Evolutionary conservation across 768 basidiomycete genomes (phyloP).

Genomic region (Suillus weaverae): DNA sequence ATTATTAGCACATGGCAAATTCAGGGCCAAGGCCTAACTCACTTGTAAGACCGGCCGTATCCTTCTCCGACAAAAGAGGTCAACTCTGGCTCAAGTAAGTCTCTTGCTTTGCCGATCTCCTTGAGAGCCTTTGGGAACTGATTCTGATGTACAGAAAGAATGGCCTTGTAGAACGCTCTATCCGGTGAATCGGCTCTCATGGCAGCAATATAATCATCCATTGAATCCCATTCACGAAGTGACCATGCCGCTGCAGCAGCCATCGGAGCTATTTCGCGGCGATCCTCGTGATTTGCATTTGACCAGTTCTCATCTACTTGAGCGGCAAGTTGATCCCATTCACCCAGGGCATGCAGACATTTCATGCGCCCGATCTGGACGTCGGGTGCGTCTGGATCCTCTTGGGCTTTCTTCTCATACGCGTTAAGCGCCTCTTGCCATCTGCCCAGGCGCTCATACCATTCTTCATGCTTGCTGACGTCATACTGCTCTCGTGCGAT

Average conservation of each 20-base stretch:
- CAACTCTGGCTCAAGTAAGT: conserved; percentile 87
- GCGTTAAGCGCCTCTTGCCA: conserved; percentile 93
- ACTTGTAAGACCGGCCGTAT: conserved; percentile 98
- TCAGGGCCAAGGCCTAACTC: conserved; percentile 26
- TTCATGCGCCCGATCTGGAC: conserved; percentile 90
- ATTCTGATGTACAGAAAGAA: conserved; percentile 93
- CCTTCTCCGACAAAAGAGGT: conserved; percentile 92
- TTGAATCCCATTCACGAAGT: conserved; percentile 93
- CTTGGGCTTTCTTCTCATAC: conserved; percentile 75
- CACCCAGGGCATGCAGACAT: conserved; percentile 94
- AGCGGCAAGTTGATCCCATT: conserved; percentile 89
- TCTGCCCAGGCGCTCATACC: conserved; percentile 94
- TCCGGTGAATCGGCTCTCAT: conserved; percentile 95
- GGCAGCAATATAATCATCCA: conserved; percentile 94
- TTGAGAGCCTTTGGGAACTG: conserved; percentile 88
- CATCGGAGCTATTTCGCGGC: conserved; percentile 91
- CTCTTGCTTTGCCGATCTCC: conserved; percentile 92
- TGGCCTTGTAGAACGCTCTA: conserved; percentile 93
- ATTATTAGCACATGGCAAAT: conserved; percentile 19
- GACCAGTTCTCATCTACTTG: conserved; percentile 90
- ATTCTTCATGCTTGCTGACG: conserved; percentile 91
- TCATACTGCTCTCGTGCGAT: conserved; percentile 90
- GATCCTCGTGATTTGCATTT: conserved; percentile 78
- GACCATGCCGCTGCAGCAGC: conserved; percentile 98
- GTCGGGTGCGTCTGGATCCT: conserved; percentile 76